phyloP scores from a whole-genome alignment of 2,329 filamentous ascomycete species.

The Penicillium digitatum region DNA sequence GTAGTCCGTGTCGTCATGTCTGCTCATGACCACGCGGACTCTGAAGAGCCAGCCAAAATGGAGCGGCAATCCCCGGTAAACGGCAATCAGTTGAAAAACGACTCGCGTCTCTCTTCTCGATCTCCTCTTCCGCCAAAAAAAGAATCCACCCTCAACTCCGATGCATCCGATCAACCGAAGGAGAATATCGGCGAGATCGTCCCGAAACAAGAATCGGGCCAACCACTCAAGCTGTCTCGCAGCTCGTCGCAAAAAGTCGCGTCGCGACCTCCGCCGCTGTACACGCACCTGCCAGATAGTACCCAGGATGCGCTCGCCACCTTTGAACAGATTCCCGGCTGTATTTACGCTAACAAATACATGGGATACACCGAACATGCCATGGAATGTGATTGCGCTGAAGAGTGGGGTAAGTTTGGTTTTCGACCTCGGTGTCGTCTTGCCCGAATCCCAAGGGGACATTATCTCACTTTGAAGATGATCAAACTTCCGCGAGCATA shows the following conservation, averaged over 20 bases:
- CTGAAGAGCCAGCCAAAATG: slow-evolving; percentile 30
- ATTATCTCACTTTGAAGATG: background rate
- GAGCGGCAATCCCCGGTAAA: slow-evolving; percentile 23
- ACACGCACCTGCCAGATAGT: slow-evolving; percentile 69
- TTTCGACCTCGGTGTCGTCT: background rate
- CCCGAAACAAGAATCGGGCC: slow-evolving; percentile 61
- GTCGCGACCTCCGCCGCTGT: slow-evolving; percentile 62
- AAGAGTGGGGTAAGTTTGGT: slow-evolving; percentile 79
- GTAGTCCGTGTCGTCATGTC: slow-evolving; percentile 42
- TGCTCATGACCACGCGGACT: slow-evolving; percentile 41
- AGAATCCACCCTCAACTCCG: slow-evolving; percentile 22
- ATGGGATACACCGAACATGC: slow-evolving; percentile 89
- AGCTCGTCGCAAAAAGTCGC: slow-evolving; percentile 68
- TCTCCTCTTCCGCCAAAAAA: slow-evolving; percentile 13
- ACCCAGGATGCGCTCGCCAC: slow-evolving; percentile 69
- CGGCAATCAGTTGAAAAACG: slow-evolving; percentile 22
- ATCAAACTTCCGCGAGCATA: background rate
- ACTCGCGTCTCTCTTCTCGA: slow-evolving; percentile 13
- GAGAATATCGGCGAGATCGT: slow-evolving; percentile 59
- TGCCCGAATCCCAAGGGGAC: background rate
- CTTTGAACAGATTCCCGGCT: slow-evolving; percentile 79
- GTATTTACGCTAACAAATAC: slow-evolving; percentile 85
- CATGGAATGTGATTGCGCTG: slow-evolving; percentile 89
- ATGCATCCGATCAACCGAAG: slow-evolving; percentile 19
- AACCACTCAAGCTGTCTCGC: slow-evolving; percentile 68